Percentiles rank a stretch among this genome's conserved stretches.
Evolutionary conservation across 495 filamentous ascomycete species (phyloP).

Genomic region (Parachaetomium inaequale): DNA sequence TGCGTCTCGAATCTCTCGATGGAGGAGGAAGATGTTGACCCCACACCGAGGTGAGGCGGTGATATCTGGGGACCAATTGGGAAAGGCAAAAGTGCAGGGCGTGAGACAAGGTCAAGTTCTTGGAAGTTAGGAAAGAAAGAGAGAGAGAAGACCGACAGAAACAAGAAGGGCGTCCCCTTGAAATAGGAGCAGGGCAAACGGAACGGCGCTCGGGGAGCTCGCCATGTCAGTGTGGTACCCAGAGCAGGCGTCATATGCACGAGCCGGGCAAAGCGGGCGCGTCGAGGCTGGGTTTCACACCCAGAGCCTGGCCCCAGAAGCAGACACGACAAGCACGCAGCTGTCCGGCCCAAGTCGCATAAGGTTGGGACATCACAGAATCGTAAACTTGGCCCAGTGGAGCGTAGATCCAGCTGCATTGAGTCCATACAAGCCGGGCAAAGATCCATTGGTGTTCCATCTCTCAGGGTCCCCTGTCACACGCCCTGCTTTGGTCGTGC

Average conservation of each 20-base stretch:
- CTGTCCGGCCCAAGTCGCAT: not conserved
- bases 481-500: constrained; percentile 26
- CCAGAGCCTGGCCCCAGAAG: not conserved
- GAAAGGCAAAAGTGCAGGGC: constrained; percentile 1
- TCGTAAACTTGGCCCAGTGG: not conserved
- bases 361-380: constrained; percentile 7
- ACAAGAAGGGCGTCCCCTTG: constrained; percentile 9
- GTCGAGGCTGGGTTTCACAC: constrained; percentile 27
- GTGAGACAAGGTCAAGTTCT: not conserved
- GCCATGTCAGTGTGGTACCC: constrained; percentile 4
- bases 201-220: constrained; percentile 9
- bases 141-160: constrained; percentile 7
- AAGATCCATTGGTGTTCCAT: constrained; percentile 23
- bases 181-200: constrained; percentile 17
- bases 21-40: not conserved
- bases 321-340: not conserved
- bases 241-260: constrained; percentile 2
- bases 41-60: not conserved
- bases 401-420: constrained; percentile 10
- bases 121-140: not conserved
- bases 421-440: constrained; percentile 26
- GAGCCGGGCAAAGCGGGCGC: constrained; percentile 23
- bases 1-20: not conserved
- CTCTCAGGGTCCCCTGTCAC: constrained; percentile 9
- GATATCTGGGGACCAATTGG: not conserved